These are phyloP conservation scores for Infundibulicybe gibba DNA, from an alignment of 768 basidiomycete species.

Conservation along the genomic window DNA sequence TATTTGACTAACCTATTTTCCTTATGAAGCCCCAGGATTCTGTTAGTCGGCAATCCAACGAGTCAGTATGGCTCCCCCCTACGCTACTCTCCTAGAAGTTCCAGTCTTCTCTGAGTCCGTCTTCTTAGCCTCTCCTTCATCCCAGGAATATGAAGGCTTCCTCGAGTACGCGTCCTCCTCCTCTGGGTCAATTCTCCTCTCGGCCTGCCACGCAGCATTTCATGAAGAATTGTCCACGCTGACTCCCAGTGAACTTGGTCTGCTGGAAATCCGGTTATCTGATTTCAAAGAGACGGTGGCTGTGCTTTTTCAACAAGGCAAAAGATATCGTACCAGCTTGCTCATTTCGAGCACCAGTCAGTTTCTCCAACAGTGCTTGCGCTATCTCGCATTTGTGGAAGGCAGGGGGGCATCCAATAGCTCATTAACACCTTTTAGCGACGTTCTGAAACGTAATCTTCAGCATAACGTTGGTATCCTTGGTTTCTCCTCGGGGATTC, in stretches of 20 bases:
- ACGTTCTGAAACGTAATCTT: slow-evolving; percentile 30
- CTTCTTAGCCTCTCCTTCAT: too few relatives aligned
- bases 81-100: too few relatives aligned
- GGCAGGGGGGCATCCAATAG: slow-evolving; percentile 6
- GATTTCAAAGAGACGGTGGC: slow-evolving; percentile 40
- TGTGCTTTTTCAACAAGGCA: slow-evolving; percentile 32
- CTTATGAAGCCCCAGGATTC: too few relatives aligned
- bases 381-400: slow-evolving; percentile 43
- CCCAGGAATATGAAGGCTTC: too few relatives aligned
- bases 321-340: slow-evolving; percentile 38
- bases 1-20: too few relatives aligned
- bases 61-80: too few relatives aligned
- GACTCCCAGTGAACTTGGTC: slow-evolving; percentile 27
- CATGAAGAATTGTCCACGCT: slow-evolving; percentile 44
- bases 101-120: too few relatives aligned
- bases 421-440: slow-evolving; percentile 19
- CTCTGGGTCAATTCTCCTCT: slow-evolving; percentile 39
- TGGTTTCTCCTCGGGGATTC: slow-evolving; percentile 56
- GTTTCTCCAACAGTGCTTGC: slow-evolving; percentile 48
- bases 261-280: slow-evolving; percentile 31
- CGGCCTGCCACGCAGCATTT: slow-evolving; percentile 49
- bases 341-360: slow-evolving; percentile 45
- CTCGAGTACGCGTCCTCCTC: slow-evolving; percentile 30
- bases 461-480: slow-evolving; percentile 33
- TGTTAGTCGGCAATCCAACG: too few relatives aligned